Conservation (phyloP, 129 eudicot genomes). For the Artemisia argyi region DNA sequence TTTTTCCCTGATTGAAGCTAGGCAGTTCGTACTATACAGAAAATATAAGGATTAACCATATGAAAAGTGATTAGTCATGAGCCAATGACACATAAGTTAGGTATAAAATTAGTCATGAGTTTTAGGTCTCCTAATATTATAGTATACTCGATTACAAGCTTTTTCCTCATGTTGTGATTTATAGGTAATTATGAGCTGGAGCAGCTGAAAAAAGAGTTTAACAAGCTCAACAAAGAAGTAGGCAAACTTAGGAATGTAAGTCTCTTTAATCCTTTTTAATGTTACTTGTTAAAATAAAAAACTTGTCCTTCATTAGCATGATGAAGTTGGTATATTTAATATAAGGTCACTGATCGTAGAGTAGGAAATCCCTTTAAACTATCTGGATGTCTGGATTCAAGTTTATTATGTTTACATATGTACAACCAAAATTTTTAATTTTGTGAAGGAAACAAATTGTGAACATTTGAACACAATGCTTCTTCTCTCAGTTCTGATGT, state of each 20-base stretch:
- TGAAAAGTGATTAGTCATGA: too few relatives aligned
- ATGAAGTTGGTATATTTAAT: not conserved
- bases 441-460: not conserved
- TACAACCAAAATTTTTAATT: not conserved
- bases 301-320: not conserved
- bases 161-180: not conserved
- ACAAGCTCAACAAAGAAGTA: slow-evolving; percentile 72
- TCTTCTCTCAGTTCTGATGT: not conserved
- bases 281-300: not conserved
- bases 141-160: not conserved
- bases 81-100: too few relatives aligned
- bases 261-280: slow-evolving; percentile 1
- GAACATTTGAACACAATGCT: not conserved
- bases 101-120: too few relatives aligned
- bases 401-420: too few relatives aligned
- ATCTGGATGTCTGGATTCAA: too few relatives aligned
- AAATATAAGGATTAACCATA: not conserved
- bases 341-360: not conserved
- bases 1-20: not conserved
- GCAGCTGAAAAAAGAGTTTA: slow-evolving; percentile 58
- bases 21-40: not conserved
- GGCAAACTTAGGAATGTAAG: slow-evolving; percentile 82
- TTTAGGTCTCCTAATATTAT: too few relatives aligned
- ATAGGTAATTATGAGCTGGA: slow-evolving; percentile 86
- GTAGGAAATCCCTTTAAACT: too few relatives aligned